Evolutionary conservation across 2,329 filamentous ascomycete genomes (phyloP), one percentile per base, ranked within the genome.

Genomic region (Xylaria sp.): DNA sequence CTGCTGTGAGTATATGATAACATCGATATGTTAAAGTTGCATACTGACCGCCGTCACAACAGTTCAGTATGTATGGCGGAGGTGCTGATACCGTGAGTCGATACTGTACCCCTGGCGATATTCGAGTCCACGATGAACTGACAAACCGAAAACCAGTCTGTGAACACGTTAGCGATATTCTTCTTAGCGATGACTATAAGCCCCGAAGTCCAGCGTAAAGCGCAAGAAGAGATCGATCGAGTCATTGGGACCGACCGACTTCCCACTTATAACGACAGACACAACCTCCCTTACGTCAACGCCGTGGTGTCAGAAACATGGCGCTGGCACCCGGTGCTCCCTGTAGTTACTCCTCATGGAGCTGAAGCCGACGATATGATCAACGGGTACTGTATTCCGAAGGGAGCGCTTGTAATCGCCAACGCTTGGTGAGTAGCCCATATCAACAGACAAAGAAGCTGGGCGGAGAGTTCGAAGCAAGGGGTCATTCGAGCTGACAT

Each of bases 131-230:
- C 5, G 23, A 23, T 23, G 23, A 30, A 30, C 13, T 2, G 3
- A 5, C 23, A 16, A 47, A 10, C 10, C 6, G 23, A 4, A 10
- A 51, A 57, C 57, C 47, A 78, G 76, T 80, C 74, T 2, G 74
- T 78, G 0, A 77, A 71, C 0, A 69, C 75, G 0, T 62, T 79
- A 2, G 64, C 69, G 2, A 55, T 59, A 0, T 83, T 82, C 69
- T 79, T 78, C 65, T 68, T 82, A 2, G 76, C 75, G 9, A 80
- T 83, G 76, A 72, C 70, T 2, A 49, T 79, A 2, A 73, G 74
- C 54, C 80, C 80, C 0, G 75, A 80, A 34, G 72, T 76, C 0
- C 78, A 81, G 42, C 67, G 65, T 2, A 72, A 64, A 68, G 75
- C 63, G 66, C 76, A 63, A 54, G 64, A 67, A 52, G 67, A 70